Evolutionary conservation across 345 rosid species (phyloP), one percentile per base, ranked within the genome.

Genomic region (Excoecaria agallocha): DNA sequence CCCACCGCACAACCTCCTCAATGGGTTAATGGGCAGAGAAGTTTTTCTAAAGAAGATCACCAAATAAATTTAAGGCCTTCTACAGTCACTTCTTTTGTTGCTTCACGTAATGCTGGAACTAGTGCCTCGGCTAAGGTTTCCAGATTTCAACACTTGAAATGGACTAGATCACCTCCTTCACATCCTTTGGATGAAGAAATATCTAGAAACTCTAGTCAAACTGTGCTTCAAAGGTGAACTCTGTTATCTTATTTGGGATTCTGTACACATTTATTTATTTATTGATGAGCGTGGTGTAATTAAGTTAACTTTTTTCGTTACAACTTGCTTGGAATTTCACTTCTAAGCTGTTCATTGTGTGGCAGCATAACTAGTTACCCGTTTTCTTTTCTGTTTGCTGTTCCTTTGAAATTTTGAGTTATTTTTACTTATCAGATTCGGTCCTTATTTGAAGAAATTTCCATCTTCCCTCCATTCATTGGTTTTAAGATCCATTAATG

Each of bases 131-230:
- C 91, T 61, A 87, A 80, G 80, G 70, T 87, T 82, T 81, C 84
- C 68, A 85, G 83, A 82, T 78, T 72, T 56, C 93, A 85, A 67
- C 94, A 92, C 49, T 80, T 81, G 65, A 86, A 80, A 83, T 85
- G 89, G 70, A 82, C 75, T 77, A 87, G 83, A 80, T 85, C 83
- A 48, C 82, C 87, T 74, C 81, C 89, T 72, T 70, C 76, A 49
- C 72, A 66, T 38, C 76, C 85, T 79, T 37, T 70, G 75, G 73
- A 81, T 63, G 79, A 78, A 77, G 79, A 81, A 56, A 46, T 76
- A 79, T 65, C 76, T 69, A 73, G 81, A 77, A 74, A 83, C 66
- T 61, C 82, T 22, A 79, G 58, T 73, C 81, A 68, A 73, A 62
- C 60, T 66, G 74, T 68, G 69, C 63, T 55, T 68, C 72, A 56